Conservation (phyloP, 345 rosid species). For the Raphanus raphanistrum region DNA sequence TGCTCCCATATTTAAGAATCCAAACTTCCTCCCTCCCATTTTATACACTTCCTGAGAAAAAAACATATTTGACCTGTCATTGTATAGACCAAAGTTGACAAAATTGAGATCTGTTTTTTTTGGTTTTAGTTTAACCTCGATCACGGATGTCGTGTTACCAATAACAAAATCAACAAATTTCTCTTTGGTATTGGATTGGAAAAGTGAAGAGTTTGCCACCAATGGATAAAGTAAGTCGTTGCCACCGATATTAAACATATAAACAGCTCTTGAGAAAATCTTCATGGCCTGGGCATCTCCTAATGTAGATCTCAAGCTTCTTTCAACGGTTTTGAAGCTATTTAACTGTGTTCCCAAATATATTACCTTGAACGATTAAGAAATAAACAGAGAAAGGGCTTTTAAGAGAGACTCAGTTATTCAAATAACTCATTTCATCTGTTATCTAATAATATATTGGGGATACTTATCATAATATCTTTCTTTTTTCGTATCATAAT, state of each 20-base stretch:
- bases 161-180: conserved; percentile 42
- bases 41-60: conserved; percentile 43
- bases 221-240: conserved; percentile 37
- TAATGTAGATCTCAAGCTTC: conserved; percentile 34
- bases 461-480: too few species aligned
- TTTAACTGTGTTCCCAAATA: conserved; percentile 43
- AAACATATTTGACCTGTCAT: too few species aligned
- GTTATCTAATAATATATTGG: too few species aligned
- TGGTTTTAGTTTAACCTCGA: conserved; percentile 36
- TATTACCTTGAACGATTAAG: conserved; percentile 35
- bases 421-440: too few species aligned
- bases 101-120: background rate
- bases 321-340: conserved; percentile 43
- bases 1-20: conserved; percentile 29
- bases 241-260: conserved; percentile 44
- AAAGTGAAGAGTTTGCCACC: conserved; percentile 26
- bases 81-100: conserved; percentile 22
- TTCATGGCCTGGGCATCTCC: conserved; percentile 40
- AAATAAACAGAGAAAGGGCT: background rate
- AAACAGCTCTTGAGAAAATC: conserved; percentile 45
- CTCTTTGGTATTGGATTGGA: conserved; percentile 29
- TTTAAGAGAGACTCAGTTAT: too few species aligned
- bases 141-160: conserved; percentile 40
- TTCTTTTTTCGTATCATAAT: too few species aligned
- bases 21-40: conserved; percentile 56